Conservation (phyloP, 768 basidiomycete genomes). For the Naematelia aurantialba region DNA sequence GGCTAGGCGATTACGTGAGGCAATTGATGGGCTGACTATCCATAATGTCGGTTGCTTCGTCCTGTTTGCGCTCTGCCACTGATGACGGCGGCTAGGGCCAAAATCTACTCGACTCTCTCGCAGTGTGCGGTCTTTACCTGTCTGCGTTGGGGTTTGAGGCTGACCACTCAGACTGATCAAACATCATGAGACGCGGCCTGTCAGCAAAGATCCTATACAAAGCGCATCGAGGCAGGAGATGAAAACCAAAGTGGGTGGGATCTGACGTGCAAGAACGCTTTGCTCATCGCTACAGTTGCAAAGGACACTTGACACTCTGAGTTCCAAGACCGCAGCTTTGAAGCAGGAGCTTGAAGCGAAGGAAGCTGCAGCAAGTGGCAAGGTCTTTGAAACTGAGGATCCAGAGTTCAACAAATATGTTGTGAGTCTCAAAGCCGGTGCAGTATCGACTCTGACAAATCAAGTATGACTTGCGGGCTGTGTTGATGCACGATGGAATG, state of each 20-base stretch:
- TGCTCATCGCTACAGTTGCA: conserved; percentile 22
- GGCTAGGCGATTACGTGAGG: conserved; percentile 26
- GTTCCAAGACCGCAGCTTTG: conserved; percentile 12
- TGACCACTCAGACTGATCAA: conserved; percentile 27
- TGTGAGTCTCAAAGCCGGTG: conserved; percentile 15
- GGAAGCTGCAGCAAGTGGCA: conserved; percentile 13
- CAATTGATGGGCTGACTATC: conserved; percentile 25
- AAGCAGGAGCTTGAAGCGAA: conserved; percentile 22
- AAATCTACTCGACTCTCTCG: conserved; percentile 26
- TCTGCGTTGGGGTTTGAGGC: background rate
- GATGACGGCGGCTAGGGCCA: conserved; percentile 32
- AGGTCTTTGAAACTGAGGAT: conserved; percentile 34
- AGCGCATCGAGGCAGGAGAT: conserved; percentile 22
- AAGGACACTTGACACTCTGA: conserved; percentile 17
- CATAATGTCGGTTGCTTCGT: too few species aligned
- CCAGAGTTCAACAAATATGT: conserved; percentile 29
- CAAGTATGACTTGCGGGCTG: conserved; percentile 31
- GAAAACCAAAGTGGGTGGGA: conserved; percentile 26
- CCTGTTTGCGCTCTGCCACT: too few species aligned
- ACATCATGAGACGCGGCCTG: conserved; percentile 19
- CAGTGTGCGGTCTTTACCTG: conserved; percentile 16
- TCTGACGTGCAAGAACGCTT: background rate
- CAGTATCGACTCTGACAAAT: conserved; percentile 3
- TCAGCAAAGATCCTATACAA: conserved; percentile 12
- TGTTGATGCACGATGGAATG: conserved; percentile 37